Evolutionary conservation across 768 basidiomycete genomes (phyloP), one percentile per base, ranked within the genome.

Genomic region (Boletus rufocinnamomeus): DNA sequence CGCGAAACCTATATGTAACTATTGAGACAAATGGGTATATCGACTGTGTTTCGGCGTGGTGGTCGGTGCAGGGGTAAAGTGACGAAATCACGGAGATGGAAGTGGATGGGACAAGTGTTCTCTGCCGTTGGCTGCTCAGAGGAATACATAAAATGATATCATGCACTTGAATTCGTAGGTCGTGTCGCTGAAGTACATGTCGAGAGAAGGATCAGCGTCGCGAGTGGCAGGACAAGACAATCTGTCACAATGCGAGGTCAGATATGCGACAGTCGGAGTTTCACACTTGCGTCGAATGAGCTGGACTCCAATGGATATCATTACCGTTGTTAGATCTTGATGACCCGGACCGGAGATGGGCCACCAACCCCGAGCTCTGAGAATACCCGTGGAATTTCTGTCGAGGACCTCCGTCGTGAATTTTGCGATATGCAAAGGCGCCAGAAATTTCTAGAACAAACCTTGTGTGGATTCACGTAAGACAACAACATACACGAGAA

Each of bases 381-480:
- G 61, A 48, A 63, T 28, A 35, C 54, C 25, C 47, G 23, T 56
- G 55, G 46, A 28, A 40, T 38, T 52, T 45, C 38, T 11, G 30
- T 58, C 56, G 51, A 64, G 56, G 51, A 62, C 30, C 28, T 63
- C 45, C 35, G 54, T 52, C 44, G 30, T 40, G 48, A 30, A 38
- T 44, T 23, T 63, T 34, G 47, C 54, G 34, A 58, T 45, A 41
- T n/a, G 14, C 19, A 28, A 46, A 52, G 48, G 38, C 23, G 52
- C 14, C 17, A 50, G 49, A 57, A 54, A 28, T 5, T 50, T 52
- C 43, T 35, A 34, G 53, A 46, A 53, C 58, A 56, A 65, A 65
- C 58, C 54, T 65, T 54, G 44, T 40, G 21, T 50, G 5, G 21
- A 19, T 47, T 67, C 58, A 63, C 62, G 65, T 64, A 66, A 67